A percentile compares a stretch with the other conserved stretches of the same genome.
These are phyloP conservation scores for Monilinia vaccinii-corymbosi DNA, from an alignment of 2,329 filamentous ascomycete species.

Conservation along the genomic window DNA sequence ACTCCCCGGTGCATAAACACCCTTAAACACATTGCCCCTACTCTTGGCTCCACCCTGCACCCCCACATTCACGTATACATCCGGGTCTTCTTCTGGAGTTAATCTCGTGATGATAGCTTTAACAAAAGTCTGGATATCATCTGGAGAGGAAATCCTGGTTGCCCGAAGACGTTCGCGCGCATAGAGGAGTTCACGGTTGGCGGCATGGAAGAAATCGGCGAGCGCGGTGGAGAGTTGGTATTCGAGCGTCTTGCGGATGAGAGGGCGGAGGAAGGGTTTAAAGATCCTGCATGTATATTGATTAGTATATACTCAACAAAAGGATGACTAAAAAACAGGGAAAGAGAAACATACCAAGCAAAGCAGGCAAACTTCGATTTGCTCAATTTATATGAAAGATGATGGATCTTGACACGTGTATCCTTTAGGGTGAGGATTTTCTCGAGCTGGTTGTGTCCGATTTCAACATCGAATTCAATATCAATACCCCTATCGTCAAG, in stretches of 20 bases:
- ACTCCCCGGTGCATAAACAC: slow-evolving; percentile 81
- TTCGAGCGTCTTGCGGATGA: slow-evolving; percentile 73
- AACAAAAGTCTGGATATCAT: slow-evolving; percentile 73
- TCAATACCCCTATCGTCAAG: slow-evolving; percentile 84
- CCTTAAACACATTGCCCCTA: slow-evolving; percentile 61
- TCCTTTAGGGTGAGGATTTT: slow-evolving; percentile 68
- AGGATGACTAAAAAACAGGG: background rate
- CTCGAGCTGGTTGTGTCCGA: slow-evolving; percentile 69
- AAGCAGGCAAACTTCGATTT: slow-evolving; percentile 69
- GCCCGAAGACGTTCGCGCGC: slow-evolving; percentile 80
- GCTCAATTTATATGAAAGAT: slow-evolving; percentile 69
- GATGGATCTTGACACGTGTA: slow-evolving; percentile 77
- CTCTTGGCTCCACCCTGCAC: slow-evolving; percentile 47
- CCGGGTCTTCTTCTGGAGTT: slow-evolving; percentile 62
- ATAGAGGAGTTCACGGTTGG: slow-evolving; percentile 80
- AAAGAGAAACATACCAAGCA: slow-evolving; percentile 44
- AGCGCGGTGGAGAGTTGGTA: slow-evolving; percentile 66
- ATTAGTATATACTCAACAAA: background rate
- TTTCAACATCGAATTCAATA: slow-evolving; percentile 73
- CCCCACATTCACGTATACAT: slow-evolving; percentile 66
- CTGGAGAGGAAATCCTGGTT: slow-evolving; percentile 71
- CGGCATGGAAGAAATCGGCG: slow-evolving; percentile 56
- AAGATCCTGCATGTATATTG: slow-evolving; percentile 38
- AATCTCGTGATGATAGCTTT: slow-evolving; percentile 72
- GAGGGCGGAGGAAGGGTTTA: slow-evolving; percentile 73